These are phyloP conservation scores for Aspergillus pseudoglaucus DNA, from an alignment of 2,329 filamentous ascomycete genomes.

Conservation along the genomic window DNA sequence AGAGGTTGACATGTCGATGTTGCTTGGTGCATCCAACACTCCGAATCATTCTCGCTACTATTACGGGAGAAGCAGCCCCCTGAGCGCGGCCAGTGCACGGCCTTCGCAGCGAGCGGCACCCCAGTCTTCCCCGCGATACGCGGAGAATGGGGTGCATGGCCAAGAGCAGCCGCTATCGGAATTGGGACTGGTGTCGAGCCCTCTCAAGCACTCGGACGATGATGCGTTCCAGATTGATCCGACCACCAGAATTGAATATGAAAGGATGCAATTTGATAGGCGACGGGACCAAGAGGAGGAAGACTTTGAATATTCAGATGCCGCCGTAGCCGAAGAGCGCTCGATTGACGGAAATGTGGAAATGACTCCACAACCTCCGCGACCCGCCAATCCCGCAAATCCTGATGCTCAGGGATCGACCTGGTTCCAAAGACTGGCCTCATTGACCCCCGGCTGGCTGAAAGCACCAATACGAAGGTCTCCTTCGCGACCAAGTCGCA, in stretches of 20 bases:
- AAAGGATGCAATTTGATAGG: conserved; percentile 7
- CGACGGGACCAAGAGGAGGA: conserved; percentile 6
- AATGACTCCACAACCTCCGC: conserved; percentile 18
- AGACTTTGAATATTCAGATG: conserved; percentile 8
- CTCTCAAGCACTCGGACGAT: conserved; percentile 16
- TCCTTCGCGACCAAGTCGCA: conserved; percentile 9
- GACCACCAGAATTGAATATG: conserved; percentile 15
- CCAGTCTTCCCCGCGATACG: conserved; percentile 9
- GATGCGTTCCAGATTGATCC: conserved; percentile 19
- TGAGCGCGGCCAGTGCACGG: conserved; percentile 14
- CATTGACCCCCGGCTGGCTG: conserved; percentile 28
- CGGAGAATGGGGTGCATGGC: conserved; percentile 12
- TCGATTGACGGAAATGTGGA: conserved; percentile 9
- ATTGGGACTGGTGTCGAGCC: conserved; percentile 19
- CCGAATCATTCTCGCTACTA: conserved; percentile 33
- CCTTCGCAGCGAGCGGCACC: conserved; percentile 9
- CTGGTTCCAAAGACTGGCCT: conserved; percentile 32
- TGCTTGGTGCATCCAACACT: conserved; percentile 27
- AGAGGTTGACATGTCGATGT: conserved; percentile 28
- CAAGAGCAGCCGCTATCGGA: conserved; percentile 17
- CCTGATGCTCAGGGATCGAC: conserved; percentile 23
- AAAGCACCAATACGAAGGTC: conserved; percentile 21
- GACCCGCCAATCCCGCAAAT: conserved; percentile 8
- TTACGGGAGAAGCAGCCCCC: conserved; percentile 28
- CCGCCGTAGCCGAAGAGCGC: conserved; percentile 9